Conservation (phyloP, 768 basidiomycete species). For the Agaricus blazei region DNA sequence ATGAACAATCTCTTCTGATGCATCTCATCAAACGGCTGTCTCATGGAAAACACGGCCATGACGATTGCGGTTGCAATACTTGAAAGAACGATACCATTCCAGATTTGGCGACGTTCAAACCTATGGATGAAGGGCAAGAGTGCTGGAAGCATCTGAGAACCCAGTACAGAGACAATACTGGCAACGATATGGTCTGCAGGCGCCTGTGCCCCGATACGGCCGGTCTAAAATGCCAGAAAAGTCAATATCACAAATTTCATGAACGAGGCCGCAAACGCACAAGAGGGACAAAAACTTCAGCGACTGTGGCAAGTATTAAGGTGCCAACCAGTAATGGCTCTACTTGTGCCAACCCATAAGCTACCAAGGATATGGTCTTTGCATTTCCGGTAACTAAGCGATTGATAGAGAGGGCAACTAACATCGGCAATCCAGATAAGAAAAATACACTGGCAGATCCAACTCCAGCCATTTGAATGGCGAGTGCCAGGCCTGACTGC, state of each 20-base stretch:
- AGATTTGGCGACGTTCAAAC: conserved; percentile 39
- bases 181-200: conserved; percentile 90
- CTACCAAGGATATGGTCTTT: conserved; percentile 45
- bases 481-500: conserved; percentile 49
- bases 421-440: conserved; percentile 52
- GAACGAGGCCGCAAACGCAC: conserved; percentile 31
- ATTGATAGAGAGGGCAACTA: conserved; percentile 50
- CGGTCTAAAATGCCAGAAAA: conserved; percentile 48
- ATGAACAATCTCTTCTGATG: conserved; percentile 89
- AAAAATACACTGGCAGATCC: conserved; percentile 79
- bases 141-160: conserved; percentile 55
- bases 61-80: conserved; percentile 39
- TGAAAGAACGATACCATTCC: conserved; percentile 37
- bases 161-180: conserved; percentile 57
- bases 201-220: conserved; percentile 74
- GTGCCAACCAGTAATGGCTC: conserved; percentile 53
- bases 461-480: conserved; percentile 59
- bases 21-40: conserved; percentile 68
- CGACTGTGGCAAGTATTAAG: conserved; percentile 51
- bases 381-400: conserved; percentile 22
- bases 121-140: conserved; percentile 70
- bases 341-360: conserved; percentile 58
- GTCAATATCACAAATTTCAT: neutral
- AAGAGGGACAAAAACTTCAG: conserved; percentile 90
- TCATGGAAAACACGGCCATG: conserved; percentile 57